A percentile compares a stretch with the other conserved stretches of the same genome.
Evolutionary conservation across 768 basidiomycete species (phyloP).

Genomic region (Suillus subluteus): DNA sequence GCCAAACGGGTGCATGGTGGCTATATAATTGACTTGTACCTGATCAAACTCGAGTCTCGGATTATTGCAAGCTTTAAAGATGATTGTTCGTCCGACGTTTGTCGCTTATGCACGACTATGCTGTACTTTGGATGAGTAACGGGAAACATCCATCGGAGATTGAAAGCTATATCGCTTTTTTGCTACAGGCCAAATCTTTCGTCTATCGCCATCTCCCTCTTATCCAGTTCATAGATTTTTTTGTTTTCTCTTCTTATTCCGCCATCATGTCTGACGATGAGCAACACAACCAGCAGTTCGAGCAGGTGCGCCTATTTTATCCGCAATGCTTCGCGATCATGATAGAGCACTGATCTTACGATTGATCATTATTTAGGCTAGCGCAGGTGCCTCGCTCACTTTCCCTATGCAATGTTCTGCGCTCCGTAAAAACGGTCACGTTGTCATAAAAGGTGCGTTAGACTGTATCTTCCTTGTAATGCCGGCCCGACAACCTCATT

Average conservation of each 20-base stretch:
- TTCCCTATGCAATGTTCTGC: conserved; percentile 96
- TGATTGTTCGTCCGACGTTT: not conserved
- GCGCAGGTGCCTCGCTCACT: conserved; percentile 76
- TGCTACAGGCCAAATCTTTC: conserved; percentile 15
- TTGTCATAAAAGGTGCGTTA: conserved; percentile 85
- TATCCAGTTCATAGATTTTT: conserved; percentile 32
- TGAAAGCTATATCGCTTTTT: conserved; percentile 36
- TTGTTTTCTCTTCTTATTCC: conserved; percentile 19
- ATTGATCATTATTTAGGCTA: conserved; percentile 48
- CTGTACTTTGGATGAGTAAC: not conserved
- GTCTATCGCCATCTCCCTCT: conserved; percentile 23
- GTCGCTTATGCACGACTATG: not conserved
- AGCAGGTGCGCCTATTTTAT: conserved; percentile 56
- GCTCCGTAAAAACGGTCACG: conserved; percentile 89
- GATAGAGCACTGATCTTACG: conserved; percentile 21
- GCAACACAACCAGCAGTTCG: conserved; percentile 83
- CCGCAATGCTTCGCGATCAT: conserved; percentile 16
- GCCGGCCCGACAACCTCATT: conserved; percentile 14
- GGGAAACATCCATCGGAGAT: conserved; percentile 40
- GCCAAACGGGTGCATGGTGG: conserved; percentile 70
- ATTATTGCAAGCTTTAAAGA: conserved; percentile 4
- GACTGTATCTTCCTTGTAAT: not conserved
- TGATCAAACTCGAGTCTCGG: not conserved
- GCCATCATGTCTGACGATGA: conserved; percentile 88
- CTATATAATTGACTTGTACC: not conserved